Base-by-base conservation (phyloP, 768 basidiomycete genomes). In the Leccinum rimulosum region DNA sequence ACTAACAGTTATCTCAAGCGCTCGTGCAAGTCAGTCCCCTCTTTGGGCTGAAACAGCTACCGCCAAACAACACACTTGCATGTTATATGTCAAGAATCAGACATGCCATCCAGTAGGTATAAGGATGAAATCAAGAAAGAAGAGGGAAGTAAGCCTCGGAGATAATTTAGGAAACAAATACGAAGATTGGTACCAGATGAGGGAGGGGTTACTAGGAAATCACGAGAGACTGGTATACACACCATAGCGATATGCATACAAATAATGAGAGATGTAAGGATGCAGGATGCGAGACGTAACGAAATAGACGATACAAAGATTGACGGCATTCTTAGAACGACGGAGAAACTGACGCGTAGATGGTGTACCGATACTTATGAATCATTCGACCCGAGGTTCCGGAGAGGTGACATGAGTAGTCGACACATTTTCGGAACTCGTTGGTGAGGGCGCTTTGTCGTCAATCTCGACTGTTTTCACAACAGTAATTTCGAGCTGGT, bases 401-500 rank as follows among this genome's bases (percentile, higher is more conserved):
- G 8, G 9, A n/a, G 17, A n/a, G 17, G 38, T n/a, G 9, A 40
- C 38, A 7, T 55, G 59, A 11, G 31, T 43, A 17, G 57, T 50
- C 10, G 66, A 66, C 27, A 56, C 14, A 11, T 30, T 55, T 17
- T 59, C 58, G 50, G 48, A 35, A 49, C 31, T 57, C 17, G 50
- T 25, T 25, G 58, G 45, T 10, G 48, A 43, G 5, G 27, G 54
- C 1, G 55, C 68, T 14, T 71, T 68, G 14, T 35, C 55, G 14
- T 63, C 71, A 33, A 71, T 62, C 14, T 71, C 63, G 22, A 71
- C 61, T 10, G 66, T 71, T 51, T 71, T 73, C 47, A 73, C 66
- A 1, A 71, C 63, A 10, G 66, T 73, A 17, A 71, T 71, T 52
- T 71, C 70, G 36, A 72, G 57, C 70, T 72, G 14, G 66, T 49